Evolutionary conservation across 2,329 filamentous ascomycete genomes (phyloP).

Genomic region (Blastomyces emzantsi): DNA sequence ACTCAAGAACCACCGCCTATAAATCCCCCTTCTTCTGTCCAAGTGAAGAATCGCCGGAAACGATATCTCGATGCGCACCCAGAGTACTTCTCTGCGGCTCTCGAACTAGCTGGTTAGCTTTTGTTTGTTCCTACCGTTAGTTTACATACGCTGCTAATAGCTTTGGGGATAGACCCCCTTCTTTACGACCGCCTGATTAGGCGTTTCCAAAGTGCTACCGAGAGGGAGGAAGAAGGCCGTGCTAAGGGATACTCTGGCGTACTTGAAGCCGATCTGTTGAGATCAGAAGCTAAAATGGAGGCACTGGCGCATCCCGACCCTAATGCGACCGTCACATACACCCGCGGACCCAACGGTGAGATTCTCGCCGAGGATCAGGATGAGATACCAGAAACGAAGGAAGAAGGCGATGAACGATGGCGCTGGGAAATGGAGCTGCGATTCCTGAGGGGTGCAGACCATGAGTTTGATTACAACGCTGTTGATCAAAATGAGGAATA

Average conservation of each 20-base stretch:
- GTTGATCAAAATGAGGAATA: conserved; percentile 66
- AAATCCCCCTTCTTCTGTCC: conserved; percentile 38
- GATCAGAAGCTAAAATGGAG: conserved; percentile 66
- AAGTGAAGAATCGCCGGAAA: conserved; percentile 65
- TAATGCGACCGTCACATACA: conserved; percentile 43
- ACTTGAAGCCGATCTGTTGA: conserved; percentile 65
- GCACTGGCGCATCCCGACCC: conserved; percentile 49
- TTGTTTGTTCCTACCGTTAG: conserved; percentile 24
- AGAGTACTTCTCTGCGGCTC: conserved; percentile 58
- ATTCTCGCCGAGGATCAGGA: conserved; percentile 52
- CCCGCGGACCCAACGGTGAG: conserved; percentile 44
- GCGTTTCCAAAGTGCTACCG: conserved; percentile 61
- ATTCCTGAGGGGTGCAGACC: conserved; percentile 65
- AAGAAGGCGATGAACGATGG: conserved; percentile 63
- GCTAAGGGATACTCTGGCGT: conserved; percentile 69
- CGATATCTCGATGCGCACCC: conserved; percentile 65
- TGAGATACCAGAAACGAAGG: conserved; percentile 49
- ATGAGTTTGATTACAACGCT: conserved; percentile 64
- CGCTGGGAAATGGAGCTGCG: conserved; percentile 60
- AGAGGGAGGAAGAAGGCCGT: conserved; percentile 64
- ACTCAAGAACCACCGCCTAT: conserved; percentile 9
- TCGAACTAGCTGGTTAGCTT: conserved; percentile 54
- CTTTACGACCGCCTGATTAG: conserved; percentile 75
- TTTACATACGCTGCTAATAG: conserved; percentile 2
- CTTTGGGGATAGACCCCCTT: conserved; percentile 52